Evolutionary conservation across 257 asterid genomes (phyloP).

Genomic region (Fraxinus quadrangulata): DNA sequence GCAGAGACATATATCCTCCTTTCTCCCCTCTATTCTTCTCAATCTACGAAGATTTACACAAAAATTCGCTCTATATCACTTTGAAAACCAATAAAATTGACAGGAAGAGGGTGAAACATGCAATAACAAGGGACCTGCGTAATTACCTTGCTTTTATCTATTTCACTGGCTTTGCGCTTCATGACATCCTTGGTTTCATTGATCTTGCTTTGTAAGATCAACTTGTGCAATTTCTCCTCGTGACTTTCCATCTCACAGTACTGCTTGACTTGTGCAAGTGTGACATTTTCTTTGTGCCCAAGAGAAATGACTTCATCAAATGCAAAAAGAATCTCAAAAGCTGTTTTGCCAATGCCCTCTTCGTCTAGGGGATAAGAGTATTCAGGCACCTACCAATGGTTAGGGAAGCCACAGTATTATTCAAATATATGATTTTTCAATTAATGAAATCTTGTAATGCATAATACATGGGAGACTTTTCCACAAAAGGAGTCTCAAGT

Average conservation of each 20-base stretch:
- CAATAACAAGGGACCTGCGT: neutral
- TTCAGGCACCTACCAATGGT: conserved; percentile 78
- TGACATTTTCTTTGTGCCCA: conserved; percentile 92
- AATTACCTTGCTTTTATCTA: conserved; percentile 89
- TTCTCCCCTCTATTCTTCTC: conserved; percentile 57
- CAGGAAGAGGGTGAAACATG: neutral
- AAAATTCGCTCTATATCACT: neutral
- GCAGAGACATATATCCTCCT: conserved; percentile 53
- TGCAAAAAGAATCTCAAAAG: conserved; percentile 87
- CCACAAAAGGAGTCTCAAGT: neutral
- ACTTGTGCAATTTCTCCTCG: conserved; percentile 85
- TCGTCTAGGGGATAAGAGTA: conserved; percentile 85
- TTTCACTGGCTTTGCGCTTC: conserved; percentile 93
- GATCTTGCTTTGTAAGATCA: conserved; percentile 82
- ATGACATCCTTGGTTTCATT: conserved; percentile 81
- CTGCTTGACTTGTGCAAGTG: conserved; percentile 90
- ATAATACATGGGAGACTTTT: neutral
- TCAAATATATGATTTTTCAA: neutral
- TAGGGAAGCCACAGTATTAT: conserved; percentile 36
- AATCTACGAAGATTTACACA: conserved; percentile 37
- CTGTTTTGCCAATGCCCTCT: conserved; percentile 76
- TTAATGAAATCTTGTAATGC: neutral
- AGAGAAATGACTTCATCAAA: conserved; percentile 88
- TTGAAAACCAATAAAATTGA: neutral
- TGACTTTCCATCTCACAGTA: conserved; percentile 98